A percentile compares a stretch with the other conserved stretches of the same genome.
phyloP scores from a whole-genome alignment of 768 basidiomycete species.

The Mycena chlorophos region DNA sequence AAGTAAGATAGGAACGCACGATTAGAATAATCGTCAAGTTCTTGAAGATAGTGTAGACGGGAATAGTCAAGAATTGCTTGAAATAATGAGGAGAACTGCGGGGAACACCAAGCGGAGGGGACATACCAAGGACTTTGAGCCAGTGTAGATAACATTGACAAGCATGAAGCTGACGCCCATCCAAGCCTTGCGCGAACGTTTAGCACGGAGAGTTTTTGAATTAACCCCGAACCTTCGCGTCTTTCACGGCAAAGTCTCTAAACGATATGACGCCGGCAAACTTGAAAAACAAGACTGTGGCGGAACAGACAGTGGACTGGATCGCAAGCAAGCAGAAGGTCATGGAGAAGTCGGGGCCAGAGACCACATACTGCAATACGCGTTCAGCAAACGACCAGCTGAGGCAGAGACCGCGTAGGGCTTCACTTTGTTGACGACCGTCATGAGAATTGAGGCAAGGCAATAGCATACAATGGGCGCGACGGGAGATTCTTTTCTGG shows the following conservation, averaged over 20 bases:
- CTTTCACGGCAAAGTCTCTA: slow-evolving; percentile 75
- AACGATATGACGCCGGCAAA: slow-evolving; percentile 78
- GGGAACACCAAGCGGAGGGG: not conserved
- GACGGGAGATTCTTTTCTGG: slow-evolving; percentile 41
- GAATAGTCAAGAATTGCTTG: slow-evolving; percentile 96
- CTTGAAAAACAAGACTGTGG: slow-evolving; percentile 75
- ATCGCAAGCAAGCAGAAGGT: slow-evolving; percentile 92
- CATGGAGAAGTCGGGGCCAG: slow-evolving; percentile 92
- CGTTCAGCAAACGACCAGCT: not conserved
- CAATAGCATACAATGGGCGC: slow-evolving; percentile 89
- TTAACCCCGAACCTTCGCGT: slow-evolving; percentile 46
- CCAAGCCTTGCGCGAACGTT: slow-evolving; percentile 62
- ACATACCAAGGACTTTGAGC: slow-evolving; percentile 92
- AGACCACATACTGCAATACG: slow-evolving; percentile 80
- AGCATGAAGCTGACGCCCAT: slow-evolving; percentile 92
- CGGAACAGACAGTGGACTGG: slow-evolving; percentile 85
- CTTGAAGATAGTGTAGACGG: slow-evolving; percentile 96
- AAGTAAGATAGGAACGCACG: slow-evolving; percentile 45
- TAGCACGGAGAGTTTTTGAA: not conserved
- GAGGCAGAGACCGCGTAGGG: not conserved
- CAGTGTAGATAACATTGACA: slow-evolving; percentile 95
- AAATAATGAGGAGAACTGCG: not conserved
- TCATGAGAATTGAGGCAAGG: slow-evolving; percentile 93
- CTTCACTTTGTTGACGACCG: slow-evolving; percentile 89
- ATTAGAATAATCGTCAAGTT: slow-evolving; percentile 99